phyloP scores from a whole-genome alignment of 495 filamentous ascomycete genomes.

The Neohortaea acidophila region DNA sequence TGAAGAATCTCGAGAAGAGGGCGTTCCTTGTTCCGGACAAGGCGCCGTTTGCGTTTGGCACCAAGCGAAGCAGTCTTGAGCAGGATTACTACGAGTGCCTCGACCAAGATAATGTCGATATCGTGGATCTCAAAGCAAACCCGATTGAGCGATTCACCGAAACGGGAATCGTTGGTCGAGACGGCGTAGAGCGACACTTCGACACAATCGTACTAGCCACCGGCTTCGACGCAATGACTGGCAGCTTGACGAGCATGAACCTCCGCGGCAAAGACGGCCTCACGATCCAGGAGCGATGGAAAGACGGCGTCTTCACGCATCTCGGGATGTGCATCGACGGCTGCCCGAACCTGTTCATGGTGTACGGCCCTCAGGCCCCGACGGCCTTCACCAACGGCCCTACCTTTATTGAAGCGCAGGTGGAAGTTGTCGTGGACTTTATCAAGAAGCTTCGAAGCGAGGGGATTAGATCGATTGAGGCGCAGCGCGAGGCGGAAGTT shows the following conservation, averaged over 20 bases:
- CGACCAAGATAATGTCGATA: conserved; percentile 15
- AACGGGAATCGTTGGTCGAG: conserved; percentile 7
- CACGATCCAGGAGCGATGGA: conserved; percentile 8
- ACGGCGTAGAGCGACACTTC: conserved; percentile 10
- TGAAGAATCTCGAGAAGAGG: conserved; percentile 16
- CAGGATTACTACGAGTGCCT: conserved; percentile 18
- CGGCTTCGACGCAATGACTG: conserved; percentile 15
- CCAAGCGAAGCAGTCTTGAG: conserved; percentile 12
- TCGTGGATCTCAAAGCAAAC: conserved; percentile 11
- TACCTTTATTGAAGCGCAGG: conserved; percentile 16
- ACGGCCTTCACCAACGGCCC: conserved; percentile 21
- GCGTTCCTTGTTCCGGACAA: conserved; percentile 10
- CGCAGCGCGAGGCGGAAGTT: conserved; percentile 13
- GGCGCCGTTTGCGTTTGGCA: conserved; percentile 11
- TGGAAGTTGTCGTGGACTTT: conserved; percentile 14
- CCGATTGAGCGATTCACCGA: conserved; percentile 8
- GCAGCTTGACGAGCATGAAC: conserved; percentile 9
- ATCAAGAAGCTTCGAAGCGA: conserved; percentile 9
- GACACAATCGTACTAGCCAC: conserved; percentile 17
- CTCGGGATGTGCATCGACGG: conserved; percentile 13
- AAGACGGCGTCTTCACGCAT: conserved; percentile 11
- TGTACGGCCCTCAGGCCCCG: conserved; percentile 14
- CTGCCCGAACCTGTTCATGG: conserved; percentile 16
- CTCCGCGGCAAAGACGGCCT: conserved; percentile 7
- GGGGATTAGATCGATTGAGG: conserved; percentile 13